Evolutionary conservation across 495 filamentous ascomycete species (phyloP), one percentile per base, ranked within the genome.

Genomic region (Hypoxylon lienhwacheense): DNA sequence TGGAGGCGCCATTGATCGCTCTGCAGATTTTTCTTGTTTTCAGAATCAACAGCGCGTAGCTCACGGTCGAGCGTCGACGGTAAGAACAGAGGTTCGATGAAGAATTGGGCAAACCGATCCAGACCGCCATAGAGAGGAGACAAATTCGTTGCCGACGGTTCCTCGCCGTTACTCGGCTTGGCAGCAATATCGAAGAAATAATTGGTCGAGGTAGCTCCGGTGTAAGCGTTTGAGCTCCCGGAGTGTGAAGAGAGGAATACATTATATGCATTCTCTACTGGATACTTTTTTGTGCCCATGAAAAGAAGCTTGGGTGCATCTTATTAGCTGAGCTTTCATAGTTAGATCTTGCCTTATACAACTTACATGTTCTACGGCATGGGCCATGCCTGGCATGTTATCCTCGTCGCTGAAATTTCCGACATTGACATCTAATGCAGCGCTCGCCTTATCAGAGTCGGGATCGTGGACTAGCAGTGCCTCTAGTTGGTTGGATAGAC

Each of bases 21-120:
- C 73, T 99, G 93, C 17, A 99, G 80, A 57, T 99, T 99, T 78
- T 99, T 97, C 79, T 99, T 99, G 73, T 97, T 96, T 67, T 99
- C 93, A 0, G 93, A 97, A 71, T 99, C 93, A 14, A 99, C 93
- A 14, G 93, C 93, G 53, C 77, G 81, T 52, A 99, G 75, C 72
- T 99, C 93, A 21, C 93, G 84, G 57, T 99, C 93, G 31, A 99
- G 68, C 1, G 92, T 96, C 31, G 85, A 90, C 43, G 85, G 83
- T 8, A 97, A 79, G 69, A 97, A 99, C 16, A 99, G 81, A 0
- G 93, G 93, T 17, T 83, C 79, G 54, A 97, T 84, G 73, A 99
- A 99, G 71, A 99, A 99, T 71, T 99, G 93, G 26, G 95, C 90
- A 70, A 99, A 99, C 19, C 92, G 83, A 68, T 99, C 93, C 33